A percentile compares a stretch with the other conserved stretches of the same genome.
Evolutionary conservation across 2,329 filamentous ascomycete genomes (phyloP).

Genomic region (Knoxdaviesia capensis): DNA sequence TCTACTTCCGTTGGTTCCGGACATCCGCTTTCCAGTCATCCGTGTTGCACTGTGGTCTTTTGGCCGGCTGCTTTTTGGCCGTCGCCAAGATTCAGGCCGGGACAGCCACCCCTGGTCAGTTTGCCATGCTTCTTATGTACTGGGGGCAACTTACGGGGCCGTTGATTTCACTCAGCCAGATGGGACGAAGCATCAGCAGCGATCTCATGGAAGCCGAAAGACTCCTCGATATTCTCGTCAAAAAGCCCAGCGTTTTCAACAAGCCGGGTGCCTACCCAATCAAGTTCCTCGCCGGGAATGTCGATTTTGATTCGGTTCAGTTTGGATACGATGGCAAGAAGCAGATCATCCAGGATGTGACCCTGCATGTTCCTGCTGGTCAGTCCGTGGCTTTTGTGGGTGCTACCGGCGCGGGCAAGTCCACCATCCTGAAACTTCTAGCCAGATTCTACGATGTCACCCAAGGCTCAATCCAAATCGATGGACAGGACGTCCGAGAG

Average conservation of each 20-base stretch:
- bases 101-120: slow-evolving; percentile 41
- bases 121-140: slow-evolving; percentile 52
- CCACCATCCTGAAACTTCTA: slow-evolving; percentile 35
- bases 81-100: slow-evolving; percentile 47
- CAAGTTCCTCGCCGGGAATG: slow-evolving; percentile 28
- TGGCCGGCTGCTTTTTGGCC: slow-evolving; percentile 39
- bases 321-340: slow-evolving; percentile 42
- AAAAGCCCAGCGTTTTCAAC: slow-evolving; percentile 32
- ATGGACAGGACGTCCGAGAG: slow-evolving; percentile 34
- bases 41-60: slow-evolving; percentile 47
- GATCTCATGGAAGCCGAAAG: slow-evolving; percentile 37
- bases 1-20: slow-evolving; percentile 11
- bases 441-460: slow-evolving; percentile 38
- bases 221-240: slow-evolving; percentile 36
- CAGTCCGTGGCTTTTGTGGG: slow-evolving; percentile 39
- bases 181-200: slow-evolving; percentile 34
- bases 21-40: slow-evolving; percentile 31
- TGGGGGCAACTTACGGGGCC: slow-evolving; percentile 55
- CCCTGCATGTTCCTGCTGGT: slow-evolving; percentile 27
- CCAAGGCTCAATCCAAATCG: slow-evolving; percentile 29
- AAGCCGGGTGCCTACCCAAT: slow-evolving; percentile 28
- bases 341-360: slow-evolving; percentile 32
- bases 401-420: slow-evolving; percentile 38
- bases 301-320: slow-evolving; percentile 32
- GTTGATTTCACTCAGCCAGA: slow-evolving; percentile 44